Percentiles rank a stretch among this genome's conserved stretches.
Conservation (phyloP, 179 eudicot genomes). For the Pouteria campechiana region DNA sequence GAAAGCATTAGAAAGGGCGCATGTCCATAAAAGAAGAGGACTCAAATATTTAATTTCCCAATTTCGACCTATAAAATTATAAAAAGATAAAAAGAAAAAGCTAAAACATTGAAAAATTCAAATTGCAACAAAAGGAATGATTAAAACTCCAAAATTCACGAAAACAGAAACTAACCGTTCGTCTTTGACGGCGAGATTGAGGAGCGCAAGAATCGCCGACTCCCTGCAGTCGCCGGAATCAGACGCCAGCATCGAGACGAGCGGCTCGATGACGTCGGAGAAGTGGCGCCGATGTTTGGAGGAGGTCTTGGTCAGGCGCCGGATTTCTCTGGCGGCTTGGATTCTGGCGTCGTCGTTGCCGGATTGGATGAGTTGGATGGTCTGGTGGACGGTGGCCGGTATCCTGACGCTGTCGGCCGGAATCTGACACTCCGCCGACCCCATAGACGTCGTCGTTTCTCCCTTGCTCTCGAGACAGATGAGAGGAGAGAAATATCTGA, state of each 20-base stretch:
- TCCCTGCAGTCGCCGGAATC: slow-evolving; percentile 38
- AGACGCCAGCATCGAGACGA: slow-evolving; percentile 70
- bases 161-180: slow-evolving; percentile 44
- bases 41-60: no score
- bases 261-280: slow-evolving; percentile 49
- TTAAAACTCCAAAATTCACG: no score
- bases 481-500: no score
- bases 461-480: no score
- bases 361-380: slow-evolving; percentile 49
- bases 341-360: slow-evolving; percentile 27
- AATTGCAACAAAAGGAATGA: slow-evolving; percentile 1
- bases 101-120: slow-evolving; percentile 1
- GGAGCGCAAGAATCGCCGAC: slow-evolving; percentile 90
- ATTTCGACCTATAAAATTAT: slow-evolving; percentile 2
- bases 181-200: slow-evolving; percentile 94
- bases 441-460: background rate
- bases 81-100: slow-evolving; percentile 7
- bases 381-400: slow-evolving; percentile 24
- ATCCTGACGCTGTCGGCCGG: background rate
- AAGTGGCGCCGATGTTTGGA: slow-evolving; percentile 73
- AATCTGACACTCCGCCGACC: no score
- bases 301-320: slow-evolving; percentile 91
- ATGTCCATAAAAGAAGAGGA: no score
- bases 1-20: no score
- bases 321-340: slow-evolving; percentile 76